Base-by-base conservation (phyloP, 257 asterid species). In the Solanum gandarillasii region DNA sequence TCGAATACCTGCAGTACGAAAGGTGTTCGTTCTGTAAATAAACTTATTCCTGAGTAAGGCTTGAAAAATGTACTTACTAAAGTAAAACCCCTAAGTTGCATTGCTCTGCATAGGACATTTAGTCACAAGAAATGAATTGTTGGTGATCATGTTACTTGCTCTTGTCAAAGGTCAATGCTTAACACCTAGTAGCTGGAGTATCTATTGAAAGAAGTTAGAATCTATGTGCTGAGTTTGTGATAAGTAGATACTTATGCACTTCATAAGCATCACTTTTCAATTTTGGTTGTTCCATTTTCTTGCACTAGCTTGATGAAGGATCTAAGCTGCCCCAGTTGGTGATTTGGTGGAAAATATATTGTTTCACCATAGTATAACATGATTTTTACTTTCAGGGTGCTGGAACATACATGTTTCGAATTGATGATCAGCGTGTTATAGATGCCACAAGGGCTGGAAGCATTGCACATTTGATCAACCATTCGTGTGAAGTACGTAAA, bases 381-480 rank as follows among this genome's bases (percentile, higher is more conserved):
- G 86, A 1, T 89, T 86, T 90, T 35, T 83, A 31, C 76, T 5
- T 84, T 88, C 95, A 97, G 99, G 99, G 99, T 87, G 99, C 99
- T 91, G 99, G 99, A 89, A 97, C 99, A 41, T 97, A 97, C 91
- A 96, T 97, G 99, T 97, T 97, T 79, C 93, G 99, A 76, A 92
- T 97, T 86, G 98, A 95, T 90, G 99, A 96, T 88, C 93, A 93
- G 75, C 97, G 96, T 86, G 99, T 97, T 38, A 92, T 96, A 86
- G 99, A 97, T 91, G 99, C 99, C 87, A 97, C 99, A 91, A 94
- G 94, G 89, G 98, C 98, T 0, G 99, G 99, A 88, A 94, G 99
- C 92, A 97, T 96, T 55, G 99, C 99, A 34, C 98, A 97, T 89
- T 91, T 97, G 95, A 96, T 97, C 86, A 97, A 97, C 91, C 99